Percentiles rank a stretch among this genome's conserved stretches.
phyloP scores from a whole-genome alignment of 495 filamentous ascomycete genomes.

The Trichocladium antarcticum region DNA sequence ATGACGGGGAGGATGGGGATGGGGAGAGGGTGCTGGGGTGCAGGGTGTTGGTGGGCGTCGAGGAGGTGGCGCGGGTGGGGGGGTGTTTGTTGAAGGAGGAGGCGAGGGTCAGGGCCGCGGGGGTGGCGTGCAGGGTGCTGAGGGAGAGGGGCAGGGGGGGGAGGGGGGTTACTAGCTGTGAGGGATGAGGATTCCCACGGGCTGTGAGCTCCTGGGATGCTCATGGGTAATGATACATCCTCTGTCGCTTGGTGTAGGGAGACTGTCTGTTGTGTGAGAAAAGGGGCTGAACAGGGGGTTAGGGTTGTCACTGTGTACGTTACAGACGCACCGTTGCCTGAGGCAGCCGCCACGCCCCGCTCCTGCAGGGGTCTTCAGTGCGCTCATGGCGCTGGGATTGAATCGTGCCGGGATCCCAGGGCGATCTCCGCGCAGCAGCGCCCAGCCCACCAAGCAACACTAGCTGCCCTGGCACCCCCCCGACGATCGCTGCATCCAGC shows the following conservation, averaged over 20 bases:
- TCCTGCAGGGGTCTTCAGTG: background rate
- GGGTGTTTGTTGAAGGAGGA: constrained; percentile 43
- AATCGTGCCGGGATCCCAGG: background rate
- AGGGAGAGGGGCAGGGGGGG: constrained; percentile 2
- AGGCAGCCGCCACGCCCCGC: background rate
- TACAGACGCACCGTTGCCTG: background rate
- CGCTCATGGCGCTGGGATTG: background rate
- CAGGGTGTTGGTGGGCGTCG: constrained; percentile 40
- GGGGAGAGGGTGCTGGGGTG: constrained; percentile 31
- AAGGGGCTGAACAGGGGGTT: background rate
- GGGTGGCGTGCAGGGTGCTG: constrained; percentile 31
- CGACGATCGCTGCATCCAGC: background rate
- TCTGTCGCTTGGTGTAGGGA: too few relatives aligned
- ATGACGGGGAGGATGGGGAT: constrained; percentile 5
- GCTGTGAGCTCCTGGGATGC: too few relatives aligned
- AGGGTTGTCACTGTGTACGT: background rate
- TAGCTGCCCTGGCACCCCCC: background rate
- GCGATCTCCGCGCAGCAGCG: too few relatives aligned
- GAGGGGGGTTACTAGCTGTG: background rate
- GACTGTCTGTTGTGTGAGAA: background rate
- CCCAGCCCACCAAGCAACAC: too few relatives aligned
- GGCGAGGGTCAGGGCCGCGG: constrained; percentile 47
- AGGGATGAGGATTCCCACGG: too few relatives aligned
- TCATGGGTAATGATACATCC: too few relatives aligned
- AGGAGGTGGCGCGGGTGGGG: constrained; percentile 33